phyloP scores from a whole-genome alignment of 768 basidiomycete species.

The Clathrus columnatus region DNA sequence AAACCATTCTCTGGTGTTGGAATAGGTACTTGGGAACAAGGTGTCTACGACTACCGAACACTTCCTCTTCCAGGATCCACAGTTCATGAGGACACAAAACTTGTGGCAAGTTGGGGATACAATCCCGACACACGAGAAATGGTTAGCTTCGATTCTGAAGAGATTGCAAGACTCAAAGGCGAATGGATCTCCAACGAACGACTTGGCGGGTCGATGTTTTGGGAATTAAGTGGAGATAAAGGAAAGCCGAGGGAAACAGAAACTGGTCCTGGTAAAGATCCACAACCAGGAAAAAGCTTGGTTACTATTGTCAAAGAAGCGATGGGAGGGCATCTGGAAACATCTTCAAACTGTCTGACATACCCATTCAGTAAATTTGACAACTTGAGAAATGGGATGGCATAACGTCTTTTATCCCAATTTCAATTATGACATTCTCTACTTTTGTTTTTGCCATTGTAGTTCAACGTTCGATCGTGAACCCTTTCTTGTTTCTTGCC shows the following conservation, averaged over 20 bases:
- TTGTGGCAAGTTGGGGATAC: conserved; percentile 80
- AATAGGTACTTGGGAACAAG: conserved; percentile 82
- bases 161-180: conserved; percentile 65
- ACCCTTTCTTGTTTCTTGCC: not conserved
- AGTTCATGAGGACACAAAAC: conserved; percentile 53
- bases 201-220: conserved; percentile 90
- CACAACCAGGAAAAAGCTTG: conserved; percentile 60
- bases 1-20: conserved; percentile 74
- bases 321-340: conserved; percentile 64
- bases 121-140: conserved; percentile 67
- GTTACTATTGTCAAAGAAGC: conserved; percentile 65
- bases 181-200: conserved; percentile 68
- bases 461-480: too few relatives aligned
- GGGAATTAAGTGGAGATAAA: conserved; percentile 90
- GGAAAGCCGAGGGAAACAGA: conserved; percentile 61
- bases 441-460: too few relatives aligned
- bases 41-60: conserved; percentile 88
- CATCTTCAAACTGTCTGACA: conserved; percentile 68
- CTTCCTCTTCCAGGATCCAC: conserved; percentile 72
- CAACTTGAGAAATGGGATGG: conserved; percentile 70
- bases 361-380: conserved; percentile 74
- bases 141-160: conserved; percentile 73
- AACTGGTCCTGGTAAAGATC: conserved; percentile 62
- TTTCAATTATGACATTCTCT: too few relatives aligned
- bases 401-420: conserved; percentile 11